Conservation (phyloP, 345 rosid species). For the Psidium friedrichsthalianum region DNA sequence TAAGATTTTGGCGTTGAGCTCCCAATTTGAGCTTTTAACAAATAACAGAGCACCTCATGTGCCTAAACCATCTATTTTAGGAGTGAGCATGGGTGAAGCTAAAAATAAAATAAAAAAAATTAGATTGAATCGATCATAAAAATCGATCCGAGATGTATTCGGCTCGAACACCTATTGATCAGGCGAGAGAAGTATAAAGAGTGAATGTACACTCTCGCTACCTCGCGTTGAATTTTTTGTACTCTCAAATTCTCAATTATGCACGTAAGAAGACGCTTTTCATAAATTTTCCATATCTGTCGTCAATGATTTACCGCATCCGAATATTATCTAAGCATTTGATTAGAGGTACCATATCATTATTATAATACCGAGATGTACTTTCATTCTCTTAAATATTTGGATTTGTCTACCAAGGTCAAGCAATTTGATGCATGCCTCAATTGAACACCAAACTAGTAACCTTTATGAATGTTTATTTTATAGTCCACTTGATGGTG, state of each 20-base stretch:
- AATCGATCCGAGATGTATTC: not conserved
- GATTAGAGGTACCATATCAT: not conserved
- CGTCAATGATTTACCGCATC: not conserved
- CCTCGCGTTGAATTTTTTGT: not conserved
- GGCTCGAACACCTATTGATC: not conserved
- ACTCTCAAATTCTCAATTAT: not conserved
- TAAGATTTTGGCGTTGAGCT: not conserved
- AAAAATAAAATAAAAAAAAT: too few relatives aligned
- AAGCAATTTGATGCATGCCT: not conserved
- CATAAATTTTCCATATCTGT: accelerated
- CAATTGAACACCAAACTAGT: not conserved
- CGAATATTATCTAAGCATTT: not conserved
- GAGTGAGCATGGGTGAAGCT: too few relatives aligned
- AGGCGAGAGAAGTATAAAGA: accelerated
- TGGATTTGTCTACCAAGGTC: not conserved
- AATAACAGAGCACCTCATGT: not conserved
- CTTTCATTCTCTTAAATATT: not conserved
- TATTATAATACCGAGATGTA: not conserved
- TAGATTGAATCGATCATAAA: too few relatives aligned
- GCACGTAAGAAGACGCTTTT: not conserved
- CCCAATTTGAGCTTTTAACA: not conserved
- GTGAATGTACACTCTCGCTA: not conserved
- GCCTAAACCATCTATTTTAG: too few relatives aligned
- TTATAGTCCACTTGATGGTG: too few relatives aligned
- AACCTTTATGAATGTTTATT: not conserved